Evolutionary conservation across 2,329 filamentous ascomycete genomes (phyloP).

Genomic region (Graphiopsis chlorocephala): DNA sequence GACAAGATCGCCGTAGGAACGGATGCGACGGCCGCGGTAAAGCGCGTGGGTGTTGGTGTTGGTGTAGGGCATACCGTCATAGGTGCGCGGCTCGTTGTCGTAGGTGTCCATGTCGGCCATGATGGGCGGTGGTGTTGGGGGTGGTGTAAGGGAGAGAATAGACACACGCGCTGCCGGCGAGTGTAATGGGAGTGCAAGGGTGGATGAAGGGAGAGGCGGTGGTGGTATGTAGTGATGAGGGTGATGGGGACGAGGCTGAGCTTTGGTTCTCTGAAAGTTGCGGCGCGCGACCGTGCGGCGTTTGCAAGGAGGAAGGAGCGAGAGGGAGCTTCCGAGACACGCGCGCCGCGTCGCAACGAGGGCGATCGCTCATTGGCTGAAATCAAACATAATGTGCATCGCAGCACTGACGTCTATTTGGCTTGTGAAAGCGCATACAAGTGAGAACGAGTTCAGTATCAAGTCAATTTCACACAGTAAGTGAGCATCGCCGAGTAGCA

Average conservation of each 20-base stretch:
- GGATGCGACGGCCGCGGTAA: conserved; percentile 7
- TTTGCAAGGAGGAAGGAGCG: neutral
- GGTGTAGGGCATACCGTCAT: conserved; percentile 57
- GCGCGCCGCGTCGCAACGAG: neutral
- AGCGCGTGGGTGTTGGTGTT: neutral
- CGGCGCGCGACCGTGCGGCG: neutral
- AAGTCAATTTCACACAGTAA: too few relatives aligned
- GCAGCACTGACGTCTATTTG: neutral
- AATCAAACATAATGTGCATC: neutral
- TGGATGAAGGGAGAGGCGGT: conserved; percentile 6
- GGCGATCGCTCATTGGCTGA: neutral
- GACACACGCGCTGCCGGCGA: neutral
- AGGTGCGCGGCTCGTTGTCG: conserved; percentile 63
- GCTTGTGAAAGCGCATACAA: neutral
- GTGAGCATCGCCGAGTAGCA: neutral
- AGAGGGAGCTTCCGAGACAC: conserved; percentile 1
- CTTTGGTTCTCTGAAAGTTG: conserved; percentile 1
- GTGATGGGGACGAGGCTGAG: conserved; percentile 1
- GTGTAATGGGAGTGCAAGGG: neutral
- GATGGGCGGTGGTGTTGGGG: neutral
- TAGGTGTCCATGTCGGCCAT: conserved; percentile 58
- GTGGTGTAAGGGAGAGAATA: conserved; percentile 5
- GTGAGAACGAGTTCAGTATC: neutral
- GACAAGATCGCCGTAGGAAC: conserved; percentile 8
- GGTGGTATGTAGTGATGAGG: conserved; percentile 7